Evolutionary conservation across 306 rosid species (phyloP).

Genomic region (Senna tora): DNA sequence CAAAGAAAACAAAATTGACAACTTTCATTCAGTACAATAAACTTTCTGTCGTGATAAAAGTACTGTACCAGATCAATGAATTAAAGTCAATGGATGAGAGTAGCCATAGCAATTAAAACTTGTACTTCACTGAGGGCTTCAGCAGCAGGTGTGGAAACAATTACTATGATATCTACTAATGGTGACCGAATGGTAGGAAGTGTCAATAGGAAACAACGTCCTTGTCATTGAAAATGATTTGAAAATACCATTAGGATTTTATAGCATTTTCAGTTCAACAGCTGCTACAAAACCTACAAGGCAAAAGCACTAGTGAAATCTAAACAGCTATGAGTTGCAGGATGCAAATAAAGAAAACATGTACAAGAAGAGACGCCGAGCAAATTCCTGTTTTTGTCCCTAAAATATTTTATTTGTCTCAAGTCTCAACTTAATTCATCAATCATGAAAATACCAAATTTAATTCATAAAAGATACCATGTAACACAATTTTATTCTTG

Average conservation of each 20-base stretch:
- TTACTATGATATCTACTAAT: slow-evolving; percentile 8
- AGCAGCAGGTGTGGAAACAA: slow-evolving; percentile 30
- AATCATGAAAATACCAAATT: too few relatives aligned
- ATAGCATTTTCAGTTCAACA: slow-evolving; percentile 10
- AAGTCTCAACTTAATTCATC: too few relatives aligned
- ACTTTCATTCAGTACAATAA: slow-evolving; percentile 29
- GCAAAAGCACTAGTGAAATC: slow-evolving; percentile 17
- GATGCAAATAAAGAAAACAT: not conserved
- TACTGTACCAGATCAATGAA: slow-evolving; percentile 31
- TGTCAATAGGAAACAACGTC: not conserved
- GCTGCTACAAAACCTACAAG: slow-evolving; percentile 28
- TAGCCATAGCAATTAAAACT: slow-evolving; percentile 5
- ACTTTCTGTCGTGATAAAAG: slow-evolving; percentile 23
- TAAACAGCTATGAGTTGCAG: not conserved
- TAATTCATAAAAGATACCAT: too few relatives aligned
- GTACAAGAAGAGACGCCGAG: not conserved
- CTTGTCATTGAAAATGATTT: slow-evolving; percentile 33
- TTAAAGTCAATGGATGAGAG: slow-evolving; percentile 32
- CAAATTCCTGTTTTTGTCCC: too few relatives aligned
- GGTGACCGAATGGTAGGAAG: slow-evolving; percentile 20
- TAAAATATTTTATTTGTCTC: too few relatives aligned
- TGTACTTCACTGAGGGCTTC: not conserved
- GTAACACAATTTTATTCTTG: too few relatives aligned
- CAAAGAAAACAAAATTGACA: not conserved
- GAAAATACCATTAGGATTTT: slow-evolving; percentile 18